phyloP scores from a whole-genome alignment of 805 yeast species.

The Yamadazyma ubonensis region DNA sequence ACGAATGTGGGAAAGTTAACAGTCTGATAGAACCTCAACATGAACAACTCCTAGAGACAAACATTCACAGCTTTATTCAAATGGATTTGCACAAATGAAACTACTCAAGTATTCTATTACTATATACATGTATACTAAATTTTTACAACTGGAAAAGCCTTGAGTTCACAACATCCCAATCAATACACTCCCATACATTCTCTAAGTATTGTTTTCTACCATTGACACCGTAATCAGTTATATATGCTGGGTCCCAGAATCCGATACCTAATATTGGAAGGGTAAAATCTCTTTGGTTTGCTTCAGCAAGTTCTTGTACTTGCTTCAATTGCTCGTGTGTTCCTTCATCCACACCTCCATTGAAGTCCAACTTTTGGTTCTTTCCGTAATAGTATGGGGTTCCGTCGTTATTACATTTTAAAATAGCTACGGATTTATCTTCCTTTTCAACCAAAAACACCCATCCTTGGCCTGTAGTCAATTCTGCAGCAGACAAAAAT shows the following conservation, averaged over 20 bases:
- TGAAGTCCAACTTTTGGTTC: constrained; percentile 73
- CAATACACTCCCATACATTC: constrained; percentile 72
- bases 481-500: constrained; percentile 51
- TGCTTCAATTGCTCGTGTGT: constrained; percentile 48
- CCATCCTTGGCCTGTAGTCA: constrained; percentile 70
- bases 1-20: constrained; percentile 26
- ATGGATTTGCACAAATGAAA: no score
- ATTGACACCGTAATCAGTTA: constrained; percentile 76
- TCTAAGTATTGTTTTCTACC: constrained; percentile 73
- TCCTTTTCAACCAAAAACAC: constrained; percentile 64
- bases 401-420: constrained; percentile 69
- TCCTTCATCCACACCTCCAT: constrained; percentile 61
- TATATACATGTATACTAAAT: constrained; percentile 8
- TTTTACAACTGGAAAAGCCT: constrained; percentile 42
- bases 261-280: constrained; percentile 76
- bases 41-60: no score
- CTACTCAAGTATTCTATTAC: no score
- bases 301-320: constrained; percentile 41
- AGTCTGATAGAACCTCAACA: no score
- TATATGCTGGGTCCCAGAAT: constrained; percentile 88
- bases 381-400: constrained; percentile 70
- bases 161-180: constrained; percentile 75
- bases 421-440: constrained; percentile 55
- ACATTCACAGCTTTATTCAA: no score
- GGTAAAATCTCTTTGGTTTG: constrained; percentile 54